phyloP scores from a whole-genome alignment of 1,284 basidiomycete genomes.

The Apiotrichum brassicae region DNA sequence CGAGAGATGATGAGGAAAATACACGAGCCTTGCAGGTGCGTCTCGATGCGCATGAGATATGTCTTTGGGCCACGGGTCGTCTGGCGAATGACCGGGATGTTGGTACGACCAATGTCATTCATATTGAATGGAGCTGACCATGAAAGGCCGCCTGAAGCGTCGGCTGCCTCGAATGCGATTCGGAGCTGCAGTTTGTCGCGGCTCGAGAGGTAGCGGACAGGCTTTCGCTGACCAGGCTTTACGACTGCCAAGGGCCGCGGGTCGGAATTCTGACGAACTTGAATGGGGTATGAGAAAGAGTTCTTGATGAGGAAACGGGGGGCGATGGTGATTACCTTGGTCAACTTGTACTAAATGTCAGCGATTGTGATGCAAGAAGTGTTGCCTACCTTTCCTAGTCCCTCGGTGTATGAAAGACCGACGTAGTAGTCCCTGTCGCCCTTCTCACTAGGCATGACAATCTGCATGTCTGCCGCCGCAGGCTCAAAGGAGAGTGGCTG shows the following conservation, averaged over 20 bases:
- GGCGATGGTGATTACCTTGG: slow-evolving; percentile 85
- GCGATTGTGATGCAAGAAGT: slow-evolving; percentile 5
- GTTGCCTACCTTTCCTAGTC: slow-evolving; percentile 72
- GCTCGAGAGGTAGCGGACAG: slow-evolving; percentile 63
- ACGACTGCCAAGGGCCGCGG: slow-evolving; percentile 51
- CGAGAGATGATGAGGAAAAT: slow-evolving; percentile 75
- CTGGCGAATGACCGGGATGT: slow-evolving; percentile 56
- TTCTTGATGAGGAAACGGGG: slow-evolving; percentile 92
- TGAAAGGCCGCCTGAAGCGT: slow-evolving; percentile 51
- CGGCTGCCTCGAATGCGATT: slow-evolving; percentile 75
- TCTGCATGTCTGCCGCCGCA: slow-evolving; percentile 78
- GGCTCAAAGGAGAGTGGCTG: slow-evolving; percentile 84
- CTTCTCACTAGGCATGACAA: slow-evolving; percentile 63
- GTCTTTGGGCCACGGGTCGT: slow-evolving; percentile 46
- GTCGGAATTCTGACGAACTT: slow-evolving; percentile 76
- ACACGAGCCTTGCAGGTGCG: slow-evolving; percentile 77
- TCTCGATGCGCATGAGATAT: slow-evolving; percentile 71
- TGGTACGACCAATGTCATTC: slow-evolving; percentile 78
- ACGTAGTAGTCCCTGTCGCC: slow-evolving; percentile 75
- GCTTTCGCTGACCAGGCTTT: slow-evolving; percentile 60
- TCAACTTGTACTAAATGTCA: slow-evolving; percentile 68
- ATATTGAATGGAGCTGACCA: slow-evolving; percentile 93
- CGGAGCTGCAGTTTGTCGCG: slow-evolving; percentile 63
- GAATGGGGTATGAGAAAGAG: slow-evolving; percentile 61
- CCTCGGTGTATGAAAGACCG: slow-evolving; percentile 88